phyloP scores from a whole-genome alignment of 192 early-diverging fungal species.

The Podila epicladia region DNA sequence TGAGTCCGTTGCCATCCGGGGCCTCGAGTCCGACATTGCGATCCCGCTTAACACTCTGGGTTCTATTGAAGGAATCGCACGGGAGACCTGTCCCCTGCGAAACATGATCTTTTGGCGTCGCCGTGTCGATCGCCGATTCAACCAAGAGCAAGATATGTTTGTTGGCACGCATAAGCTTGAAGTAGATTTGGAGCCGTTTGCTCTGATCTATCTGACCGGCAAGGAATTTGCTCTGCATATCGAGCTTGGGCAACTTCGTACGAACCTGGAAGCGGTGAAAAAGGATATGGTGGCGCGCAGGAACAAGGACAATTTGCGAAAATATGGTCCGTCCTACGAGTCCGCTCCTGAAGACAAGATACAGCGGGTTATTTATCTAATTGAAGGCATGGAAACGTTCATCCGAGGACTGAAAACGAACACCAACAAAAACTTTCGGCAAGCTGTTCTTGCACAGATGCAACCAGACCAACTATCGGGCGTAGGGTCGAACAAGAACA shows the following conservation, averaged over 20 bases:
- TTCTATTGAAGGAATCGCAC: not conserved
- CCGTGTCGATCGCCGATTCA: conserved; percentile 25
- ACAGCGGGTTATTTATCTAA: conserved; percentile 48
- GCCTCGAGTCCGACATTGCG: not conserved
- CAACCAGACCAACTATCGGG: not conserved
- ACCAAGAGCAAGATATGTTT: conserved; percentile 34
- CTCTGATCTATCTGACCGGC: conserved; percentile 28
- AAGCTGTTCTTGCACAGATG: conserved; percentile 10
- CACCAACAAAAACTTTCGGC: conserved; percentile 24
- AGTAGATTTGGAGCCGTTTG: conserved; percentile 33
- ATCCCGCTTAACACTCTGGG: not conserved
- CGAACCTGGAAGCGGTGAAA: conserved; percentile 21
- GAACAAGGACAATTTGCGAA: conserved; percentile 14
- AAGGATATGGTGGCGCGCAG: not conserved
- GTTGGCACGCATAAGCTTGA: conserved; percentile 9
- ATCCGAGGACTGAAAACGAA: conserved; percentile 28
- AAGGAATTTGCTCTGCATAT: conserved; percentile 28
- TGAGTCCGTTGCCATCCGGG: conserved; percentile 2
- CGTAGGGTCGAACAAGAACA: not conserved
- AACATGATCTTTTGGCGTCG: conserved; percentile 55
- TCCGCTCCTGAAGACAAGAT: conserved; percentile 8
- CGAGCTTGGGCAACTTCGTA: conserved; percentile 6
- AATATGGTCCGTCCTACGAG: not conserved
- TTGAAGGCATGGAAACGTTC: conserved; percentile 51
- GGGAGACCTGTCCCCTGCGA: not conserved